Percentiles rank a stretch among this genome's conserved stretches.
Evolutionary conservation across 345 rosid species (phyloP).

Genomic region (Eucalyptus albens): DNA sequence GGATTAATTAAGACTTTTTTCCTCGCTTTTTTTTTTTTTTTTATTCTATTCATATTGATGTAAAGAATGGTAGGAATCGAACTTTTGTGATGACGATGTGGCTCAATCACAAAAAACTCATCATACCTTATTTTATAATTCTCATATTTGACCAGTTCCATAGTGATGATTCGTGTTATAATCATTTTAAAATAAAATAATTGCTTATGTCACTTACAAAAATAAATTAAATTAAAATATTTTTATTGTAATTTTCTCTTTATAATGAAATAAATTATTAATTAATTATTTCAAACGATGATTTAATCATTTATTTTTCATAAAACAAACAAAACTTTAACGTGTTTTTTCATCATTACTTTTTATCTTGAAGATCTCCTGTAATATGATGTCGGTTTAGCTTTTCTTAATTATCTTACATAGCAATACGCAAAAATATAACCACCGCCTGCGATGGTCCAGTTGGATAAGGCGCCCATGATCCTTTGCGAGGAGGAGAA

Average conservation of each 20-base stretch:
- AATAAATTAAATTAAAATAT: too few species aligned
- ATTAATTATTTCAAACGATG: too few species aligned
- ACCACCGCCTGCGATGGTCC: too few species aligned
- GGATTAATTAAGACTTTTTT: neutral
- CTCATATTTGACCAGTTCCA: neutral
- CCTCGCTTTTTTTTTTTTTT: neutral
- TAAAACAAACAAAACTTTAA: rapidly evolving
- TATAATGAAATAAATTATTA: too few species aligned
- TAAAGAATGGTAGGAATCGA: neutral
- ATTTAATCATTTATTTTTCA: too few species aligned
- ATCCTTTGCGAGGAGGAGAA: too few species aligned
- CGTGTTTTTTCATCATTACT: neutral
- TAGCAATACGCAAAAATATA: neutral
- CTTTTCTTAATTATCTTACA: neutral
- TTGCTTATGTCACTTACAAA: neutral
- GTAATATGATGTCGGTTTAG: neutral
- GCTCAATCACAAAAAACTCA: neutral
- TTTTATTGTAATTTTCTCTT: neutral
- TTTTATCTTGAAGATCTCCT: neutral
- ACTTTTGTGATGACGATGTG: neutral
- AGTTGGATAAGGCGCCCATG: too few species aligned
- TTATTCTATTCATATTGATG: neutral
- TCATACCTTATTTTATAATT: neutral
- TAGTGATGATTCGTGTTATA: neutral
- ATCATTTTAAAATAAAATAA: neutral